Evolutionary conservation across 345 rosid genomes (phyloP).

Genomic region (Eucalyptus shirleyi): DNA sequence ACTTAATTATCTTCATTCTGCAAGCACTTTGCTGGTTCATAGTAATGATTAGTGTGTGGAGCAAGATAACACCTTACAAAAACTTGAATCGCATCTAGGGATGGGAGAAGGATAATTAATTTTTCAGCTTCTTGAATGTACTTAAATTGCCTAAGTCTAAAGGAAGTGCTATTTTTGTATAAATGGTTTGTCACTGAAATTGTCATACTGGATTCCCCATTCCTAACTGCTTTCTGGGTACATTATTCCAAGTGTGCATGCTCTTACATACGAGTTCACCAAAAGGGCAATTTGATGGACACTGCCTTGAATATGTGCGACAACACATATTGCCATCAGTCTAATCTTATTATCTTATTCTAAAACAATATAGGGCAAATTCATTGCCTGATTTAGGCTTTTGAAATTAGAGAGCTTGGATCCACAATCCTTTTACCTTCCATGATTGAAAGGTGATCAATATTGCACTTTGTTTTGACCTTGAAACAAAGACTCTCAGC

Average conservation of each 20-base stretch:
- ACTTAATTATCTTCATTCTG: neutral
- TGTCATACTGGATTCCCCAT: neutral
- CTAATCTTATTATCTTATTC: neutral
- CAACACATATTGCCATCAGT: neutral
- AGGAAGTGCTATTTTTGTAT: neutral
- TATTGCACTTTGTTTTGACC: neutral
- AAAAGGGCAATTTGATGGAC: neutral
- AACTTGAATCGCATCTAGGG: neutral
- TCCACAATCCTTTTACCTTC: neutral
- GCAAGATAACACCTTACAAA: neutral
- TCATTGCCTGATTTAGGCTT: neutral
- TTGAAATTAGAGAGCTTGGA: neutral
- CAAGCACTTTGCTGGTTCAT: neutral
- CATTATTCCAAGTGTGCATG: neutral
- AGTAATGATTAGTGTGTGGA: neutral
- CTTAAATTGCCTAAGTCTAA: neutral
- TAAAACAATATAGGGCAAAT: neutral
- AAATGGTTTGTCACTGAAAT: neutral
- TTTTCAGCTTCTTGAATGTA: neutral
- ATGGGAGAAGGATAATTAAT: neutral
- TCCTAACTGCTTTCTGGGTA: neutral
- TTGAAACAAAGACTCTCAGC: neutral
- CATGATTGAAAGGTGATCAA: neutral
- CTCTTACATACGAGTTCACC: neutral
- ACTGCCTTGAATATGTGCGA: neutral